These are phyloP conservation scores for Dunaliella sp. DNA, from an alignment of 139 green algal species.

Conservation along the genomic window DNA sequence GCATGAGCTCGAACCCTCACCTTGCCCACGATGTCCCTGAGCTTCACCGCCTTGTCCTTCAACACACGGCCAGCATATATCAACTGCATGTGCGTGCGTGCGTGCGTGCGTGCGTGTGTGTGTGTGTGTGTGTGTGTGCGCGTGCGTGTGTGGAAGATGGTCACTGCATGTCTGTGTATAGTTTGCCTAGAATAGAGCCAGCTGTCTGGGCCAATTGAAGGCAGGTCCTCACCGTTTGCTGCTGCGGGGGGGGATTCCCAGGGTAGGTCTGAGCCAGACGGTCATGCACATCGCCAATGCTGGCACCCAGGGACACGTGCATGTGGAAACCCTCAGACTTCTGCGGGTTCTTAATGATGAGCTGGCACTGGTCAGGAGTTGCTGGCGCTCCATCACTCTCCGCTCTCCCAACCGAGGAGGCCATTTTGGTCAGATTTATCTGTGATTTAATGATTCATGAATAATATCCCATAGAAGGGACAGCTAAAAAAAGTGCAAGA, in stretches of 20 bases:
- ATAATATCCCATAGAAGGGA: no score
- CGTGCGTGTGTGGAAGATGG: neutral
- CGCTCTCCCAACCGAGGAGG: no score
- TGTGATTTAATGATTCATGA: no score
- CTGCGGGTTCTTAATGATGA: slow-evolving; percentile 38
- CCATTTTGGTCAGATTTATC: no score
- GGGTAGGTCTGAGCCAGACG: slow-evolving; percentile 26
- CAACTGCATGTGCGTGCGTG: slow-evolving; percentile 38
- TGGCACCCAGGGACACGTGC: slow-evolving; percentile 17
- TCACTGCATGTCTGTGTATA: neutral
- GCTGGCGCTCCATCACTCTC: no score
- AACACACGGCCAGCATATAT: slow-evolving; percentile 69
- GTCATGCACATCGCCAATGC: slow-evolving; percentile 31
- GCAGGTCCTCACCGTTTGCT: slow-evolving; percentile 51
- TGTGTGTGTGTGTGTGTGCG: no score
- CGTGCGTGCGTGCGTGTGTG: neutral
- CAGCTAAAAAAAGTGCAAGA: no score
- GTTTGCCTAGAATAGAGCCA: neutral
- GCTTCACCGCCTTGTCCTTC: slow-evolving; percentile 26
- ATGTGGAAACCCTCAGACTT: slow-evolving; percentile 24
- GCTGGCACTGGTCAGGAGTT: no score
- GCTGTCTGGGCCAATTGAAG: no score
- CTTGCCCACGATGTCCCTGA: slow-evolving; percentile 38
- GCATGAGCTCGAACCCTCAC: slow-evolving; percentile 8
- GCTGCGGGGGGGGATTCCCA: slow-evolving; percentile 18